These are phyloP conservation scores for Candida odintsovae DNA, from an alignment of 805 yeast species.

Conservation along the genomic window DNA sequence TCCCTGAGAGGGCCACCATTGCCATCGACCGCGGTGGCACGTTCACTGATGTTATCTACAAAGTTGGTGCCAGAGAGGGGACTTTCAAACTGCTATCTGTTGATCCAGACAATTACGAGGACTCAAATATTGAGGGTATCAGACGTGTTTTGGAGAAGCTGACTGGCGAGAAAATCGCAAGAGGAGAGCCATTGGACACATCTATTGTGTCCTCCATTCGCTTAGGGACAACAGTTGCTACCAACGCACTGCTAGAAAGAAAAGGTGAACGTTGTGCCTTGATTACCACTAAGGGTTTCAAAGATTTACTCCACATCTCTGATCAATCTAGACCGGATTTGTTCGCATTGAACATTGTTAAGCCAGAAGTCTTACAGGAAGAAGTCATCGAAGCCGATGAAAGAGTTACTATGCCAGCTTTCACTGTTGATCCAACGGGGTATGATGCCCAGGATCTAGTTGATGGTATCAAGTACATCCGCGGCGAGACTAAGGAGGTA, in stretches of 20 bases:
- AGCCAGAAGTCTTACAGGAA: slow-evolving; percentile 40
- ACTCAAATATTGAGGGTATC: slow-evolving; percentile 48
- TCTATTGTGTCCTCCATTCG: slow-evolving; percentile 36
- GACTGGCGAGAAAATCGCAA: slow-evolving; percentile 28
- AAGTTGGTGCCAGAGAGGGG: slow-evolving; percentile 33
- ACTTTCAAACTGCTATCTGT: slow-evolving; percentile 43
- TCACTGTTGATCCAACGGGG: slow-evolving; percentile 54
- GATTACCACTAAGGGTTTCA: slow-evolving; percentile 45
- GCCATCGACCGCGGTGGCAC: slow-evolving; percentile 35
- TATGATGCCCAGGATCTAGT: slow-evolving; percentile 25
- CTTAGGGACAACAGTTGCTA: slow-evolving; percentile 48
- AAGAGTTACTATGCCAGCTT: slow-evolving; percentile 58
- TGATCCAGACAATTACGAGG: slow-evolving; percentile 41
- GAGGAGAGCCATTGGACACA: slow-evolving; percentile 27
- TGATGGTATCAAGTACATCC: slow-evolving; percentile 31
- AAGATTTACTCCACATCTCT: slow-evolving; percentile 45
- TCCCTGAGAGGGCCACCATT: slow-evolving; percentile 6
- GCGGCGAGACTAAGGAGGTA: slow-evolving; percentile 35
- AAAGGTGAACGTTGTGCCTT: slow-evolving; percentile 45
- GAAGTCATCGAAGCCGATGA: slow-evolving; percentile 43
- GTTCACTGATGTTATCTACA: slow-evolving; percentile 42
- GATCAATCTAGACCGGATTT: slow-evolving; percentile 48
- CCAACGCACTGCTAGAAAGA: slow-evolving; percentile 47
- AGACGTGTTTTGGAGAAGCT: slow-evolving; percentile 38
- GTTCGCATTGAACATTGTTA: slow-evolving; percentile 42